Conservation (phyloP, 2,329 filamentous ascomycete genomes). For the Gaeumannomyces tritici region DNA sequence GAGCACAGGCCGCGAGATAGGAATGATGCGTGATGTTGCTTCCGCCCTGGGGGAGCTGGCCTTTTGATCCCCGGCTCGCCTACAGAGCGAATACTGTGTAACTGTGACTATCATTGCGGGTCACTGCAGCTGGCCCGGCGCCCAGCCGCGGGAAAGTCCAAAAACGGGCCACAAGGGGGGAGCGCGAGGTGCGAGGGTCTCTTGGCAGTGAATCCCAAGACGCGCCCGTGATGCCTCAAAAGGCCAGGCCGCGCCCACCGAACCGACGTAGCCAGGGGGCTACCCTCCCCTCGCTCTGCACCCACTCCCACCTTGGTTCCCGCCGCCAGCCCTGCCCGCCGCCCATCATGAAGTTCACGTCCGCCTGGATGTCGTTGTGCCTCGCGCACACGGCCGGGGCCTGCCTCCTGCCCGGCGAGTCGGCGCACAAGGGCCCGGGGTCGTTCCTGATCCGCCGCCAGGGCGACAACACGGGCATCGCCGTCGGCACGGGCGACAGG, state of each 20-base stretch:
- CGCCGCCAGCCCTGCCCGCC: not conserved
- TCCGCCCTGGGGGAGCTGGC: not conserved
- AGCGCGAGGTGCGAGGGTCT: not conserved
- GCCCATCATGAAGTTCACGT: conserved; percentile 3
- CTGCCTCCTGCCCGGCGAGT: conserved; percentile 30
- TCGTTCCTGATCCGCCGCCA: conserved; percentile 6
- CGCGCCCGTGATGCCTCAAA: not conserved
- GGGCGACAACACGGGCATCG: conserved; percentile 14
- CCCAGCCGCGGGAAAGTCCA: not conserved
- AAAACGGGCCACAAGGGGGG: too few relatives aligned
- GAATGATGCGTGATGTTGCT: not conserved
- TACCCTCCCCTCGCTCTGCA: not conserved
- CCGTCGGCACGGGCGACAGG: conserved; percentile 32
- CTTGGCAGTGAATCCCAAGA: not conserved
- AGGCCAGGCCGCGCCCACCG: not conserved
- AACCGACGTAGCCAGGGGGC: not conserved
- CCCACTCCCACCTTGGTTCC: not conserved
- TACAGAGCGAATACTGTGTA: too few relatives aligned
- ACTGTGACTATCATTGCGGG: too few relatives aligned
- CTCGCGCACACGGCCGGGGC: conserved; percentile 2
- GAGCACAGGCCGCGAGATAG: not conserved
- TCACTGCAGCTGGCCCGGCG: not conserved
- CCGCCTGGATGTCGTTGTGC: conserved; percentile 1
- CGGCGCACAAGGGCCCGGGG: conserved; percentile 2
- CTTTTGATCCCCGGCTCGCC: too few relatives aligned